A percentile compares a stretch with the other conserved stretches of the same genome.
phyloP scores from a whole-genome alignment of 2,329 filamentous ascomycete genomes.

The Neoascochyta sp. region DNA sequence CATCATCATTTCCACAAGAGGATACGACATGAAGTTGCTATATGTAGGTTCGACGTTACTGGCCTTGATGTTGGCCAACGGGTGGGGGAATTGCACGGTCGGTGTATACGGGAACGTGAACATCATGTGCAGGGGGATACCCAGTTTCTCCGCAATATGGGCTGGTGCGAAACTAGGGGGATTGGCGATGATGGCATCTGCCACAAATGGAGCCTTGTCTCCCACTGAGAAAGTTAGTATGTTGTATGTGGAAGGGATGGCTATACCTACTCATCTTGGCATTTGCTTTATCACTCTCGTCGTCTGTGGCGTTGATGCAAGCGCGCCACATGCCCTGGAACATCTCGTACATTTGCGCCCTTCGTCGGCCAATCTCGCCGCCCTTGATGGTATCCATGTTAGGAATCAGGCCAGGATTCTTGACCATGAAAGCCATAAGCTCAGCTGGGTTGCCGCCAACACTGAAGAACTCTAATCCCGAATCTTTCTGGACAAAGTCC shows the following conservation, averaged over 20 bases:
- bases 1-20: constrained; percentile 74
- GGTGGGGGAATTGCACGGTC: constrained; percentile 72
- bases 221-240: constrained; percentile 46
- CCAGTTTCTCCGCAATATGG: constrained; percentile 70
- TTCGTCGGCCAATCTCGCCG: constrained; percentile 66
- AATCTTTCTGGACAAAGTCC: constrained; percentile 70
- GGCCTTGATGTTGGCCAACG: constrained; percentile 69
- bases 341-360: constrained; percentile 74
- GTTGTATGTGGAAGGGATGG: no score
- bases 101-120: constrained; percentile 84
- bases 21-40: constrained; percentile 77
- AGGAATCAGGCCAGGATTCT: constrained; percentile 74
- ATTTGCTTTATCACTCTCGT: constrained; percentile 58
- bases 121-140: constrained; percentile 77
- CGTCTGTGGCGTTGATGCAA: constrained; percentile 70
- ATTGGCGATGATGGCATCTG: constrained; percentile 77
- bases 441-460: constrained; percentile 76
- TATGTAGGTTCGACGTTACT: constrained; percentile 69
- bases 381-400: constrained; percentile 67
- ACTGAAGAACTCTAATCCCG: constrained; percentile 73
- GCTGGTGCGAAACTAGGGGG: constrained; percentile 74
- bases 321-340: constrained; percentile 79
- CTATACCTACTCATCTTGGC: constrained; percentile 57
- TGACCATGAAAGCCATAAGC: constrained; percentile 86
- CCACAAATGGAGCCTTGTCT: constrained; percentile 67